Base-by-base conservation (phyloP, 2,329 filamentous ascomycete species). In the Colletotrichum somersetense region DNA sequence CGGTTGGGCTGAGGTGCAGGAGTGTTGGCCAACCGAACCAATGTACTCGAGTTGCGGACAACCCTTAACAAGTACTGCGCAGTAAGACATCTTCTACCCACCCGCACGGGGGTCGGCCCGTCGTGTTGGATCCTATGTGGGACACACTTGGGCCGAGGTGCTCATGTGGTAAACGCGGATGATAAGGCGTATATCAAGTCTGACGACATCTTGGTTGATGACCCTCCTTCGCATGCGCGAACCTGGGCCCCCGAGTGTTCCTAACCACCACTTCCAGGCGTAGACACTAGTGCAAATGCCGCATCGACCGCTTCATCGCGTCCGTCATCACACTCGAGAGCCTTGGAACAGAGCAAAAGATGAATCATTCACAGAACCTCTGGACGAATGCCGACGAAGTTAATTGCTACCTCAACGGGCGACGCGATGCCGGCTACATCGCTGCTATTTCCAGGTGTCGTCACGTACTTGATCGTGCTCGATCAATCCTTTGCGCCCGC, bases 401-500 rank as follows among this genome's bases (percentile, higher is more conserved):
- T 4, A 23, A 56, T 68, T 72, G 66, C 66, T 69, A 72, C 59
- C 66, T 69, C 40, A 72, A 72, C 70, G 66, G 70, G 61, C 64
- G 70, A 72, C 66, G 66, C 66, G 70, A 72, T 69, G 70, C 66
- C 66, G 59, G 66, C 66, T 46, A 63, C 70, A 72, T 72, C 70
- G 70, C 70, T 65, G 7, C 40, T 59, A 55, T 72, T 72, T 72
- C 70, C 70, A 72, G 70, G 70, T 72, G 72, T 73, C 71, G 71
- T 71, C 71, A 73, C 71, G 71, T 73, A 38, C 71, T 61, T 73
- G 71, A 73, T 73, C 71, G 71, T 73, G 71, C 71, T 73, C 71
- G 71, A 73, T 72, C 70, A 20, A 50, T 69, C 70, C 71, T 52
- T 53, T 73, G 71, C 71, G 65, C 62, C 71, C 67, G 71, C 67